Conservation (phyloP, 805 yeast genomes). For the Candida parachauliodes region DNA sequence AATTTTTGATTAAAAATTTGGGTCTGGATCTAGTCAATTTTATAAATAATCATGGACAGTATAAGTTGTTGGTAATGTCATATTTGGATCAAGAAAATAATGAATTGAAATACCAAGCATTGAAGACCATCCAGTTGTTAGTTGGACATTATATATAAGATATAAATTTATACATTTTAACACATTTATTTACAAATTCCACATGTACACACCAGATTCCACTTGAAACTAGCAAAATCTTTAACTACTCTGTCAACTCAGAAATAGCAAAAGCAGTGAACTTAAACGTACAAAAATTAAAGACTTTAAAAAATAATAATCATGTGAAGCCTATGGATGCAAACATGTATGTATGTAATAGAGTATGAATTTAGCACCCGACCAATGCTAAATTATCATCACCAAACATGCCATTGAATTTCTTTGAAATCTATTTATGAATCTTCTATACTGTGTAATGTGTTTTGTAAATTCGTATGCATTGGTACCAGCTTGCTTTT, state of each 20-base stretch:
- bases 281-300: no score
- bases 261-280: neutral
- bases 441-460: neutral
- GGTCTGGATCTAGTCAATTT: conserved; percentile 37
- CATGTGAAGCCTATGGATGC: conserved; percentile 24
- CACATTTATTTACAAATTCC: neutral
- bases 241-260: neutral
- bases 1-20: conserved; percentile 36
- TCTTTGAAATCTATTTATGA: conserved; percentile 24
- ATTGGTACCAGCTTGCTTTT: conserved; percentile 22
- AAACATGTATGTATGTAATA: conserved; percentile 34
- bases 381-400: conserved; percentile 29
- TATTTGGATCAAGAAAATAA: conserved; percentile 74
- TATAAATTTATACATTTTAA: no score
- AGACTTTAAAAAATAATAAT: no score
- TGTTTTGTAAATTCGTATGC: conserved; percentile 21
- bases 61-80: conserved; percentile 78
- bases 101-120: conserved; percentile 90
- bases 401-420: conserved; percentile 27
- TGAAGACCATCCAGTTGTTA: conserved; percentile 90
- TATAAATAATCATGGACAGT: conserved; percentile 45
- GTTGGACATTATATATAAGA: conserved; percentile 75
- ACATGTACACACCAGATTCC: neutral
- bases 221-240: neutral
- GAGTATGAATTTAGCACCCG: conserved; percentile 32